Percentiles rank a stretch among this genome's conserved stretches.
Conservation (phyloP, 1,139 yeast species). For the Scheffersomyces parashehatae region DNA sequence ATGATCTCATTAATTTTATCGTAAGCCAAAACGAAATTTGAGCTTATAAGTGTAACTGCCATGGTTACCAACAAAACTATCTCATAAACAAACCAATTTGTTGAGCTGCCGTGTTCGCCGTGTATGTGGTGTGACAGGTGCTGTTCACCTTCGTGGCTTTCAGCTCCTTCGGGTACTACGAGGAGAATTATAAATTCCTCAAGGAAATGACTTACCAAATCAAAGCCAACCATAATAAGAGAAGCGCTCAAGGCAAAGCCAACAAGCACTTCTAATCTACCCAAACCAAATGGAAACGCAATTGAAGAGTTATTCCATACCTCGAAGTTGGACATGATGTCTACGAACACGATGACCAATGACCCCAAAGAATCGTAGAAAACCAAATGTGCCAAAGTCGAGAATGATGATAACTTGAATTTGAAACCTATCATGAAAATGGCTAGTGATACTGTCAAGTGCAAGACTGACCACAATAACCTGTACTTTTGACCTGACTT, state of each 20-base stretch:
- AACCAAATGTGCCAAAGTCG: constrained; percentile 82
- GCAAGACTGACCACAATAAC: constrained; percentile 66
- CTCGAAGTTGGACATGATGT: constrained; percentile 82
- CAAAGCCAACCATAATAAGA: constrained; percentile 87
- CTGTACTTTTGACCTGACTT: constrained; percentile 54
- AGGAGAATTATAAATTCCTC: constrained; percentile 67
- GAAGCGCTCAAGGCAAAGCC: constrained; percentile 88
- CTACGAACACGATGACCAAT: constrained; percentile 67
- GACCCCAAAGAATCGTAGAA: constrained; percentile 88
- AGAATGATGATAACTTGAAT: constrained; percentile 59
- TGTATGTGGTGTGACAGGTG: constrained; percentile 57
- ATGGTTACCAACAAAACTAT: constrained; percentile 27
- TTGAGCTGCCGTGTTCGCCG: constrained; percentile 35
- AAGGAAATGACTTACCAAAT: constrained; percentile 76
- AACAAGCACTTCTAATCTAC: constrained; percentile 80
- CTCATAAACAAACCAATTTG: constrained; percentile 37
- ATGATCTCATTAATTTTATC: constrained; percentile 39
- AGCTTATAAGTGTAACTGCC: constrained; percentile 35
- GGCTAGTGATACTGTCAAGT: constrained; percentile 53
- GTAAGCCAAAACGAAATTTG: constrained; percentile 35
- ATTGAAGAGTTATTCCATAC: constrained; percentile 88
- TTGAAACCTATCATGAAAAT: constrained; percentile 64
- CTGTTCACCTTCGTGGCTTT: constrained; percentile 26
- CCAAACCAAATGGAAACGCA: constrained; percentile 88
- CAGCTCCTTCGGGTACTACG: constrained; percentile 40